A percentile compares a stretch with the other conserved stretches of the same genome.
phyloP scores from a whole-genome alignment of 1,284 basidiomycete genomes.

The Polyporus tsugae region DNA sequence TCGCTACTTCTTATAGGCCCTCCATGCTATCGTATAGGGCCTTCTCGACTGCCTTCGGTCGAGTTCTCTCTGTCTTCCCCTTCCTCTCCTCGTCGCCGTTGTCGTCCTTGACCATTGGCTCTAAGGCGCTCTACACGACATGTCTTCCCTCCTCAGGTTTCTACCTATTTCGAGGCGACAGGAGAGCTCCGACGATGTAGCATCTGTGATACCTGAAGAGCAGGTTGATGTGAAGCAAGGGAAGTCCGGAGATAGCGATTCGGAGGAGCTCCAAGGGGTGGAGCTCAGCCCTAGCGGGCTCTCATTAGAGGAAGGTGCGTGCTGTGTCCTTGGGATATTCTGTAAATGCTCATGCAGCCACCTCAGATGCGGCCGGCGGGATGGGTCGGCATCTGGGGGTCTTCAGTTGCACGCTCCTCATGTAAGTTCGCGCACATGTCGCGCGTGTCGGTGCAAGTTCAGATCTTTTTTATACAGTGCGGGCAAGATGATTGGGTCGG shows the following conservation, averaged over 20 bases:
- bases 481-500: slow-evolving; percentile 65
- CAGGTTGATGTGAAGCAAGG: slow-evolving; percentile 19
- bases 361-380: slow-evolving; percentile 40
- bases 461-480: slow-evolving; percentile 44
- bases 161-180: slow-evolving; percentile 12
- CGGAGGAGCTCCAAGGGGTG: slow-evolving; percentile 18
- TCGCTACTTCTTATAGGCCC: slow-evolving; percentile 9
- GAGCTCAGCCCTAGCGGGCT: slow-evolving; percentile 29
- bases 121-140: slow-evolving; percentile 1
- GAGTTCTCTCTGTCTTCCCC: not conserved
- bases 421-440: slow-evolving; percentile 29
- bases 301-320: slow-evolving; percentile 30
- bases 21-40: not conserved
- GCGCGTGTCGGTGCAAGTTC: not conserved
- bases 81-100: not conserved
- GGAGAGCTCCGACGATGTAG: slow-evolving; percentile 11
- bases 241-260: slow-evolving; percentile 23
- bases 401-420: slow-evolving; percentile 42
- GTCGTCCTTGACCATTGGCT: not conserved
- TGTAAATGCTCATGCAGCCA: not conserved
- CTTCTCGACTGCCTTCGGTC: not conserved
- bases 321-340: not conserved
- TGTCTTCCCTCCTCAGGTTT: slow-evolving; percentile 25
- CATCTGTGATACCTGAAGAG: slow-evolving; percentile 9
- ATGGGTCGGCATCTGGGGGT: slow-evolving; percentile 43